Conservation (phyloP, 2,329 filamentous ascomycete species). For the Microdochium trichocladiopsis region DNA sequence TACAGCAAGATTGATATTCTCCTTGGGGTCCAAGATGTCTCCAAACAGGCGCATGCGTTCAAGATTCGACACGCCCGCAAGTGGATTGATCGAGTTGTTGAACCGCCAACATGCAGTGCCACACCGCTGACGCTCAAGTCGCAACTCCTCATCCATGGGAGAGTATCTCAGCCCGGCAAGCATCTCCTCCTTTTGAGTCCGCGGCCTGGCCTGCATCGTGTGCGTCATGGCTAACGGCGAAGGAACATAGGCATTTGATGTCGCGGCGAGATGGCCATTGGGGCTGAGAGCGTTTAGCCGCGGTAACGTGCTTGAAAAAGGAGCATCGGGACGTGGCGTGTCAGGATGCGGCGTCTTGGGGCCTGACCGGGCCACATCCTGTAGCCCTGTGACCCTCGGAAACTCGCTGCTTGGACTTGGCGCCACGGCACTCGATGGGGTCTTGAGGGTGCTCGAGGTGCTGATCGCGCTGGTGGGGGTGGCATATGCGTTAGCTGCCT, state of each 20-base stretch:
- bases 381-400: constrained; percentile 15
- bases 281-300: constrained; percentile 19
- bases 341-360: constrained; percentile 27
- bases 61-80: constrained; percentile 59
- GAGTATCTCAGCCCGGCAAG: constrained; percentile 70
- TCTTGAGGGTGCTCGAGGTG: constrained; percentile 21
- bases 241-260: constrained; percentile 28
- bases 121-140: constrained; percentile 80
- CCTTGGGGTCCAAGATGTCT: constrained; percentile 61
- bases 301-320: constrained; percentile 13
- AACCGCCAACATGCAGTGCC: constrained; percentile 75
- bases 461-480: constrained; percentile 54
- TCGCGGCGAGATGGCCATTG: constrained; percentile 15
- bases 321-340: constrained; percentile 44
- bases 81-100: constrained; percentile 75
- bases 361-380: constrained; percentile 32
- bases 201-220: constrained; percentile 15
- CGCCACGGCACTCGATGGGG: constrained; percentile 16
- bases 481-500: constrained; percentile 47
- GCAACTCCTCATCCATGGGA: constrained; percentile 70
- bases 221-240: constrained; percentile 32
- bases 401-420: not conserved
- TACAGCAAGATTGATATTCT: constrained; percentile 48
- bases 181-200: constrained; percentile 88
- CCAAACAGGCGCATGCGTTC: constrained; percentile 66